Percentiles rank a stretch among this genome's conserved stretches.
Conservation (phyloP, 2,329 filamentous ascomycete genomes). For the Fusarium algeriense region DNA sequence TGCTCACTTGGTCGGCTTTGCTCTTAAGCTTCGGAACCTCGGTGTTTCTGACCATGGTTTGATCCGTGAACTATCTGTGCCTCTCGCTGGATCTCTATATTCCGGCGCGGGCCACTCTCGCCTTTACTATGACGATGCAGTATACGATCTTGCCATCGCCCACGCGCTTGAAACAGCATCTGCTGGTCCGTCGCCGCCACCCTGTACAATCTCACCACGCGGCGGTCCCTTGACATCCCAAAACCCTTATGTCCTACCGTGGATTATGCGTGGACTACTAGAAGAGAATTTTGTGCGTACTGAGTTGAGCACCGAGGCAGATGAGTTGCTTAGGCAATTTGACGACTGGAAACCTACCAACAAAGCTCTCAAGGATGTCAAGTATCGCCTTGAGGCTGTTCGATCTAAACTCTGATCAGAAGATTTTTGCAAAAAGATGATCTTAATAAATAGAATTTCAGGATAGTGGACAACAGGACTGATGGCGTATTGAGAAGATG, state of each 20-base stretch:
- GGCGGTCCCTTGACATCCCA: constrained; percentile 60
- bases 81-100: constrained; percentile 91
- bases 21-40: constrained; percentile 92
- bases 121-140: constrained; percentile 87
- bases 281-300: constrained; percentile 92
- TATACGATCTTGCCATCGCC: constrained; percentile 83
- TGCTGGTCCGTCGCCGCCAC: constrained; percentile 55
- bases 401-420: constrained; percentile 76
- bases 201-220: constrained; percentile 45
- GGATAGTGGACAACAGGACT: background rate
- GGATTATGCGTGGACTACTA: constrained; percentile 92
- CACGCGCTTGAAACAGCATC: constrained; percentile 80
- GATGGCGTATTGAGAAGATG: constrained; percentile 10
- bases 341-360: constrained; percentile 92
- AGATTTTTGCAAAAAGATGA: background rate
- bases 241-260: constrained; percentile 93
- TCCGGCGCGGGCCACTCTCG: constrained; percentile 93
- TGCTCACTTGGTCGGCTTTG: constrained; percentile 91
- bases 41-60: constrained; percentile 94
- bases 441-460: background rate
- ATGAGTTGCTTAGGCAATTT: constrained; percentile 85
- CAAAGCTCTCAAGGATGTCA: constrained; percentile 95
- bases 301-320: constrained; percentile 81
- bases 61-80: constrained; percentile 87
- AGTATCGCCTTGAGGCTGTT: constrained; percentile 92